Percentiles rank a stretch among this genome's conserved stretches.
Evolutionary conservation across 2,329 filamentous ascomycete species (phyloP).

Genomic region (Hawksworthiomyces lignivorus): DNA sequence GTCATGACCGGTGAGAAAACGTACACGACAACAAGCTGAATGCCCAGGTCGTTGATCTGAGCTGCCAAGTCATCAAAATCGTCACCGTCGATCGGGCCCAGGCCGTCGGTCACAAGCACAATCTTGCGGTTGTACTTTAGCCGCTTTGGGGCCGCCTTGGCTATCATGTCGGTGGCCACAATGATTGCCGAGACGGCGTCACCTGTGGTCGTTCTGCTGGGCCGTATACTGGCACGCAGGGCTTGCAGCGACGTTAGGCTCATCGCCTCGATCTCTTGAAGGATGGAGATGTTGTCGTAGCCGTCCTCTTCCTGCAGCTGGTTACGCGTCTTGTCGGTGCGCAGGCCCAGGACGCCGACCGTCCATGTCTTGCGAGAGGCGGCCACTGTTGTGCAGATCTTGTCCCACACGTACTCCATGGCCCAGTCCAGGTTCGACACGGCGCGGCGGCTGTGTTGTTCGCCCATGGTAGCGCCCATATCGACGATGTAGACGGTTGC

Average conservation of each 20-base stretch:
- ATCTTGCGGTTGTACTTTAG: constrained; percentile 77
- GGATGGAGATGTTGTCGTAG: constrained; percentile 74
- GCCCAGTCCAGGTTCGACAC: constrained; percentile 83
- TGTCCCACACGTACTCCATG: constrained; percentile 93
- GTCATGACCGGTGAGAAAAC: no score
- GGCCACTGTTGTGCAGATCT: constrained; percentile 65
- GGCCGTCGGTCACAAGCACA: constrained; percentile 77
- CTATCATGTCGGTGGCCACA: constrained; percentile 80
- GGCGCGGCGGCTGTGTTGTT: constrained; percentile 59
- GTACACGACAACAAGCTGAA: constrained; percentile 72
- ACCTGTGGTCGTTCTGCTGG: constrained; percentile 61
- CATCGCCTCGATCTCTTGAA: constrained; percentile 58
- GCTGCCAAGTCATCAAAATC: constrained; percentile 60
- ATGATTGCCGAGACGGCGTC: constrained; percentile 86
- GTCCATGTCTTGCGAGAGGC: constrained; percentile 63
- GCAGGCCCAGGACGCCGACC: constrained; percentile 73
- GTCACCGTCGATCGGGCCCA: constrained; percentile 63
- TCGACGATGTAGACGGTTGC: constrained; percentile 89
- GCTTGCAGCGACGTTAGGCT: constrained; percentile 60
- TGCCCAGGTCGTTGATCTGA: constrained; percentile 67
- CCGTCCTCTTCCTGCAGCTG: constrained; percentile 55
- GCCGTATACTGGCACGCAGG: constrained; percentile 55
- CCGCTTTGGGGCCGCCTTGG: constrained; percentile 62
- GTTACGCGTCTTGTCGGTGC: constrained; percentile 71
- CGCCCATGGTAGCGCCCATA: constrained; percentile 75